Conservation (phyloP, 2,329 filamentous ascomycete species). For the Myriosclerotinia curreyana region DNA sequence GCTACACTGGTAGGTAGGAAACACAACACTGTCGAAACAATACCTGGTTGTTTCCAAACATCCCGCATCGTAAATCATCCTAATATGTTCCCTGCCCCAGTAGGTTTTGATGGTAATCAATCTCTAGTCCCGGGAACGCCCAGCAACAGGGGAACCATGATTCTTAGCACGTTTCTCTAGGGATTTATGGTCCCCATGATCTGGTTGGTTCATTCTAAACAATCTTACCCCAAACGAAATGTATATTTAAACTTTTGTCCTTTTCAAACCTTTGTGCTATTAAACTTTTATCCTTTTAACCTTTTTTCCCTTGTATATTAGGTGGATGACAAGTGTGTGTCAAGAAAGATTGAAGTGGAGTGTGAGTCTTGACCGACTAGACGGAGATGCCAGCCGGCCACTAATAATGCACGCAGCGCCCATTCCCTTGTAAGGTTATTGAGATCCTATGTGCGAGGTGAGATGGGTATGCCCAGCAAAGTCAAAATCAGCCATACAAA, state of each 20-base stretch:
- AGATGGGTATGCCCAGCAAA: constrained; percentile 13
- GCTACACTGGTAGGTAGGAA: neutral
- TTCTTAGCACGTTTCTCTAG: constrained; percentile 10
- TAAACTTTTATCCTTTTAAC: constrained; percentile 1
- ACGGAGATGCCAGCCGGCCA: constrained; percentile 22
- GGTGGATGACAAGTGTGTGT: neutral
- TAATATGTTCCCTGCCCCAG: neutral
- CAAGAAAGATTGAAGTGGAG: constrained; percentile 12
- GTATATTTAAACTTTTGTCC: too few relatives aligned
- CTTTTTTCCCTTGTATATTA: constrained; percentile 2
- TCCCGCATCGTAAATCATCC: constrained; percentile 13
- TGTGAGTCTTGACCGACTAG: constrained; percentile 20
- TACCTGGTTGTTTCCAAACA: neutral
- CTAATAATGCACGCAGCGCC: constrained; percentile 16
- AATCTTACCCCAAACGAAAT: constrained; percentile 16
- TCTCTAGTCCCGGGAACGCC: constrained; percentile 19
- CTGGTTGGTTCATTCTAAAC: constrained; percentile 15
- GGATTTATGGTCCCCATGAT: neutral
- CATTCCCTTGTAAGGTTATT: constrained; percentile 9
- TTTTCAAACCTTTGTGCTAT: neutral
- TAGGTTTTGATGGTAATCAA: constrained; percentile 4
- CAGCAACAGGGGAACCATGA: constrained; percentile 3
- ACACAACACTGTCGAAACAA: neutral
- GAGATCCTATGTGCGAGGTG: constrained; percentile 11
- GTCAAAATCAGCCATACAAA: constrained; percentile 18